Percentiles rank a stretch among this genome's conserved stretches.
Conservation (phyloP, 768 basidiomycete genomes). For the Suillus brevipes region DNA sequence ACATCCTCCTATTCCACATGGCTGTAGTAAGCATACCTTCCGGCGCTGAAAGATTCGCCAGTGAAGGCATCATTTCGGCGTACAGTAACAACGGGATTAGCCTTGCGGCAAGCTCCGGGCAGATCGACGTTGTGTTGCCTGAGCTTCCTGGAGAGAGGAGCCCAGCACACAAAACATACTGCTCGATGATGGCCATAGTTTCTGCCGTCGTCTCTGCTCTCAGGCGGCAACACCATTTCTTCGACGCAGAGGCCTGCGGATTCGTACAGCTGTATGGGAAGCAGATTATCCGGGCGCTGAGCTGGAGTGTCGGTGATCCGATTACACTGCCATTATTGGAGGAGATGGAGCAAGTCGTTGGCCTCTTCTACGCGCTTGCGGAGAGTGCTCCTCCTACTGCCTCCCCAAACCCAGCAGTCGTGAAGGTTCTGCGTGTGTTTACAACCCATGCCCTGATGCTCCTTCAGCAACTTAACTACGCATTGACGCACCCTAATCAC, state of each 20-base stretch:
- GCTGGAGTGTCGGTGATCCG: slow-evolving; percentile 79
- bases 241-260: slow-evolving; percentile 82
- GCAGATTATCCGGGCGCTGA: slow-evolving; percentile 74
- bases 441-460: slow-evolving; percentile 67
- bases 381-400: slow-evolving; percentile 35
- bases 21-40: slow-evolving; percentile 72
- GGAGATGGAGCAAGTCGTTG: slow-evolving; percentile 80
- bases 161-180: slow-evolving; percentile 80
- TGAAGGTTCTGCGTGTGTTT: slow-evolving; percentile 69
- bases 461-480: slow-evolving; percentile 87
- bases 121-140: slow-evolving; percentile 63
- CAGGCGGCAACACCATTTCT: slow-evolving; percentile 69
- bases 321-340: slow-evolving; percentile 77
- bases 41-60: slow-evolving; percentile 83
- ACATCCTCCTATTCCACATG: slow-evolving; percentile 85
- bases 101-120: slow-evolving; percentile 70
- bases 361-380: slow-evolving; percentile 76
- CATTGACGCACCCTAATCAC: slow-evolving; percentile 88
- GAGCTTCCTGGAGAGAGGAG: slow-evolving; percentile 76
- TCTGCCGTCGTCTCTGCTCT: slow-evolving; percentile 67
- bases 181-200: slow-evolving; percentile 79
- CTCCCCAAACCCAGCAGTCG: slow-evolving; percentile 45
- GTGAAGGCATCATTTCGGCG: slow-evolving; percentile 76
- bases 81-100: slow-evolving; percentile 85
- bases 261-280: slow-evolving; percentile 83